Evolutionary conservation across 2,329 filamentous ascomycete species (phyloP).

Genomic region (Ophiocordyceps sinensis): DNA sequence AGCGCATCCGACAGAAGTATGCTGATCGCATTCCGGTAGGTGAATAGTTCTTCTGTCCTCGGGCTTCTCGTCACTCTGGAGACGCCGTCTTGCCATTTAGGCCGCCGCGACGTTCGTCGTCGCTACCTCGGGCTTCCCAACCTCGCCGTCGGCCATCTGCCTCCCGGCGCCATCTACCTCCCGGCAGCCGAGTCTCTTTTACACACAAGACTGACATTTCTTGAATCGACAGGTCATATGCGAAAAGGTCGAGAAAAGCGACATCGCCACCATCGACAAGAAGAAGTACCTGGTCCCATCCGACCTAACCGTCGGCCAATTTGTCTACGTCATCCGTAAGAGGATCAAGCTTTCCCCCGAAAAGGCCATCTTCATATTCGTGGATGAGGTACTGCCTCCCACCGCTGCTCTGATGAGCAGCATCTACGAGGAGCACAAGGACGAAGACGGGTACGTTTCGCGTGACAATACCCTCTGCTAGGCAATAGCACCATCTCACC

Average conservation of each 20-base stretch:
- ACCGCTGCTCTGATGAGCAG: constrained; percentile 97
- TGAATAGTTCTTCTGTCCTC: constrained; percentile 12
- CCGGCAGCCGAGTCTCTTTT: neutral
- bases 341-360: constrained; percentile 98
- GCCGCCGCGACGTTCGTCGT: neutral
- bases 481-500: neutral
- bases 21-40: constrained; percentile 93
- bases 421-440: constrained; percentile 99
- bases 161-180: too few relatives aligned
- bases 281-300: constrained; percentile 99
- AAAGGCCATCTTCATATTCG: constrained; percentile 99
- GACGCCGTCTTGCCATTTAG: neutral
- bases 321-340: constrained; percentile 99
- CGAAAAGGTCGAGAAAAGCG: constrained; percentile 98
- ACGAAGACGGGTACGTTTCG: constrained; percentile 47
- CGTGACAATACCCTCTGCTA: neutral
- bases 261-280: constrained; percentile 99
- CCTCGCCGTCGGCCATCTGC: too few relatives aligned
- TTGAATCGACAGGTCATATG: constrained; percentile 66
- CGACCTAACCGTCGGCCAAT: constrained; percentile 96
- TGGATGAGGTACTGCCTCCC: constrained; percentile 92
- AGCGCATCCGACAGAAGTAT: constrained; percentile 98
- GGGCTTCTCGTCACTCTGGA: neutral
- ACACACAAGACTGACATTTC: neutral
- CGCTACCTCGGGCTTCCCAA: neutral